A percentile compares a stretch with the other conserved stretches of the same genome.
Evolutionary conservation across 345 rosid genomes (phyloP).

Genomic region (Eucalyptus dawsonii): DNA sequence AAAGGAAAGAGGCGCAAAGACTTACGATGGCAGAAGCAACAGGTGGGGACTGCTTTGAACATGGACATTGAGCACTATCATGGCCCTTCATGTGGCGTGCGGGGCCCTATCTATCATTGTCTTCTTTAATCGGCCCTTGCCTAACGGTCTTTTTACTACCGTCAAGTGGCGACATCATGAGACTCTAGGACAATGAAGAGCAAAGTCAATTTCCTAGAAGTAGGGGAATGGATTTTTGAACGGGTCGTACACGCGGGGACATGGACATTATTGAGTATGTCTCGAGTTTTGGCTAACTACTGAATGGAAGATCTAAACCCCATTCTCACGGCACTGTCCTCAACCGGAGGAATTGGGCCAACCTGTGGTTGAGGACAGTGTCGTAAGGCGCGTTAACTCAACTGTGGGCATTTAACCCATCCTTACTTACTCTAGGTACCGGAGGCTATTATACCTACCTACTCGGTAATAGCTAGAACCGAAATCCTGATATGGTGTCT

Average conservation of each 20-base stretch:
- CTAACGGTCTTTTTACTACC: not conserved
- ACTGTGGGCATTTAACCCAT: fast-evolving
- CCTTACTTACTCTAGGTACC: fast-evolving
- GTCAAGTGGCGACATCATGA: not conserved
- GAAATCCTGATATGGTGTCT: fast-evolving
- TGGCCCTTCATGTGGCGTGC: not conserved
- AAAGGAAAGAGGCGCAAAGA: not conserved
- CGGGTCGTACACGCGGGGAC: not conserved
- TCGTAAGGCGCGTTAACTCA: fast-evolving
- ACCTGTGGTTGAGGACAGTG: fast-evolving
- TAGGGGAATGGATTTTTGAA: not conserved
- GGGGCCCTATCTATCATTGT: not conserved
- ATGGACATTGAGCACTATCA: not conserved
- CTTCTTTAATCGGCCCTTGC: not conserved
- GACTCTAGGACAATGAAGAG: not conserved
- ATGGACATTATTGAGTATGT: not conserved
- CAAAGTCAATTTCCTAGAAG: not conserved
- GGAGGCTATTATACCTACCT: fast-evolving
- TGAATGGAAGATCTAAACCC: not conserved
- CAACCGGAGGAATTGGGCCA: fast-evolving
- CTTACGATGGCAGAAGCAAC: not conserved
- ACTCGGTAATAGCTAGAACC: fast-evolving
- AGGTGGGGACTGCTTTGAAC: not conserved
- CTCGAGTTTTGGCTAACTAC: not conserved
- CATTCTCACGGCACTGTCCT: not conserved